Conservation (phyloP, 2,329 filamentous ascomycete genomes). For the Pseudogymnoascus sp. region DNA sequence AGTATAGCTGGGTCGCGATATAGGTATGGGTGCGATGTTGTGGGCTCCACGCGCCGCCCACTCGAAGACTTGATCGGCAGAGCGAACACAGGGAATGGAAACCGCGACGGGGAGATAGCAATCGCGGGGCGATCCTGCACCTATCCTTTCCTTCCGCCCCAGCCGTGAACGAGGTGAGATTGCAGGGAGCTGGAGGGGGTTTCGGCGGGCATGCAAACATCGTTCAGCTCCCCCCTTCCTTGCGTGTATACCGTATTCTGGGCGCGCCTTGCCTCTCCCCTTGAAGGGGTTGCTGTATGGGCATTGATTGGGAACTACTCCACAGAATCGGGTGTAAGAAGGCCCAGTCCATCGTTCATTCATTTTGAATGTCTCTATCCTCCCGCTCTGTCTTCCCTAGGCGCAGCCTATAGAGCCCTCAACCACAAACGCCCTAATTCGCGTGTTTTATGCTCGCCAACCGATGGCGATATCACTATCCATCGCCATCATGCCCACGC, state of each 20-base stretch:
- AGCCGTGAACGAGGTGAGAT: neutral
- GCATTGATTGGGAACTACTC: neutral
- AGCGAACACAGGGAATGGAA: neutral
- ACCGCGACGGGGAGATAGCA: neutral
- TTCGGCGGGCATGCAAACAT: neutral
- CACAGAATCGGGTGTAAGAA: neutral
- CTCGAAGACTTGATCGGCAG: neutral
- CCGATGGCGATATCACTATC: neutral
- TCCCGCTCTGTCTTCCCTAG: neutral
- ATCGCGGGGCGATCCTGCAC: neutral
- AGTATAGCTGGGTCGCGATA: neutral
- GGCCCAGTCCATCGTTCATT: neutral
- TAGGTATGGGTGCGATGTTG: neutral
- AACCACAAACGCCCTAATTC: neutral
- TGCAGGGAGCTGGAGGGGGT: neutral
- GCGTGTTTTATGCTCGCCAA: neutral
- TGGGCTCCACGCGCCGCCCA: neutral
- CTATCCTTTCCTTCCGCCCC: neutral
- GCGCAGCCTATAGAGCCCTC: neutral
- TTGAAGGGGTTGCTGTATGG: neutral
- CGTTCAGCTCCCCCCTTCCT: neutral
- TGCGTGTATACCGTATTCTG: neutral
- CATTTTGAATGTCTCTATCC: neutral
- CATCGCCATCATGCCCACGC: neutral
- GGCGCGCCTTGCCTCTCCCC: neutral